Conservation (phyloP, 441 rosid species). For the Populus hybrid region DNA sequence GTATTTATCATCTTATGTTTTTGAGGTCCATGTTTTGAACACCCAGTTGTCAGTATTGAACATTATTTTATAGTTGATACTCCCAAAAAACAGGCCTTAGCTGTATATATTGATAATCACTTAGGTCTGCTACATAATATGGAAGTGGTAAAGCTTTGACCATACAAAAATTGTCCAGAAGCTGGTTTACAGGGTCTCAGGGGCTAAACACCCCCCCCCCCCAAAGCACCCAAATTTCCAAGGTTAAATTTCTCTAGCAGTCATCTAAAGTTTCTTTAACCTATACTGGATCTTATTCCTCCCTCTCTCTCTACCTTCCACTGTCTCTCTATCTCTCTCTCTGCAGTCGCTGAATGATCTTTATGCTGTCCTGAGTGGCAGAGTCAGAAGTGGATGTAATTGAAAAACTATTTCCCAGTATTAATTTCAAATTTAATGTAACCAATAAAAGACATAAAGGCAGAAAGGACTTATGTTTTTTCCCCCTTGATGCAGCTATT, state of each 20-base stretch:
- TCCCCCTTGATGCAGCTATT: constrained; percentile 51
- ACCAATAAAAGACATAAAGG: neutral
- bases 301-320: neutral
- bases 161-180: neutral
- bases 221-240: neutral
- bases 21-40: neutral
- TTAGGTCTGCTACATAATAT: neutral
- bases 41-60: neutral
- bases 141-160: neutral
- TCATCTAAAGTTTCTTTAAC: neutral
- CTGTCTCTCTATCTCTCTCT: neutral
- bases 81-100: neutral
- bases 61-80: neutral
- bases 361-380: neutral
- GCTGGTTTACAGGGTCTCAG: neutral
- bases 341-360: neutral
- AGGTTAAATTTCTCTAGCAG: neutral
- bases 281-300: too few relatives aligned
- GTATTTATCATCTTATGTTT: neutral
- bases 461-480: neutral
- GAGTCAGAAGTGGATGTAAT: neutral
- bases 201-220: neutral
- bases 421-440: neutral
- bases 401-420: neutral
- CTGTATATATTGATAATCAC: neutral